A percentile compares a stretch with the other conserved stretches of the same genome.
phyloP scores from a whole-genome alignment of 2,329 filamentous ascomycete genomes.

The Diaporthe nobilis region DNA sequence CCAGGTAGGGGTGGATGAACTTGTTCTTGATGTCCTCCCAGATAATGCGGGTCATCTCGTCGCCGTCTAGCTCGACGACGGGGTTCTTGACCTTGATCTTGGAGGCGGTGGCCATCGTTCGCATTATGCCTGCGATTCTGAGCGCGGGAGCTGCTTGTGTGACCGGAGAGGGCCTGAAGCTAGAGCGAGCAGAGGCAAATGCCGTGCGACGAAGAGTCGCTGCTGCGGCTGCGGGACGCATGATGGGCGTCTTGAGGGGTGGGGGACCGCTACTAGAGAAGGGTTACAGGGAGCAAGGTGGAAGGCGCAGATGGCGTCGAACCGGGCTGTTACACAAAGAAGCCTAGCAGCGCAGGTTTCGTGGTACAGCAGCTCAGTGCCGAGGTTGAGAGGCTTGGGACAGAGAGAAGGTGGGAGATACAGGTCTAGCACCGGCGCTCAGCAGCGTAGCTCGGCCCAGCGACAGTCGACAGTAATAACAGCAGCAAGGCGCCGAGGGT shows the following conservation, averaged over 20 bases:
- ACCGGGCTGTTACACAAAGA: neutral
- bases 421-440: slow-evolving; percentile 11
- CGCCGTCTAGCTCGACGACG: slow-evolving; percentile 95
- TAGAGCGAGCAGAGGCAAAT: slow-evolving; percentile 31
- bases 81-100: slow-evolving; percentile 99
- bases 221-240: slow-evolving; percentile 41
- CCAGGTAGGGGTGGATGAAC: slow-evolving; percentile 96
- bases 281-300: slow-evolving; percentile 1
- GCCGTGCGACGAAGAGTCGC: slow-evolving; percentile 42
- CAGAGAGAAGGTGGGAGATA: slow-evolving; percentile 10
- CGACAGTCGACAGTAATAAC: slow-evolving; percentile 23
- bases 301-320: slow-evolving; percentile 5
- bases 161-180: slow-evolving; percentile 35
- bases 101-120: slow-evolving; percentile 70
- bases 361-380: slow-evolving; percentile 29
- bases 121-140: slow-evolving; percentile 41
- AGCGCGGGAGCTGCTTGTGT: slow-evolving; percentile 36
- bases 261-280: slow-evolving; percentile 9
- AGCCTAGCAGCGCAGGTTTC: slow-evolving; percentile 18
- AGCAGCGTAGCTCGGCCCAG: slow-evolving; percentile 11
- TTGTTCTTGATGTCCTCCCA: slow-evolving; percentile 99
- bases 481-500: slow-evolving; percentile 30
- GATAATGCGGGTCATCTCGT: slow-evolving; percentile 98
- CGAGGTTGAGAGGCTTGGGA: slow-evolving; percentile 16
- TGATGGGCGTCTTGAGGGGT: slow-evolving; percentile 24